Percentiles rank a stretch among this genome's conserved stretches.
These are phyloP conservation scores for Sclerotinia sclerotiorum DNA, from an alignment of 2,329 filamentous ascomycete genomes.

Conservation along the genomic window DNA sequence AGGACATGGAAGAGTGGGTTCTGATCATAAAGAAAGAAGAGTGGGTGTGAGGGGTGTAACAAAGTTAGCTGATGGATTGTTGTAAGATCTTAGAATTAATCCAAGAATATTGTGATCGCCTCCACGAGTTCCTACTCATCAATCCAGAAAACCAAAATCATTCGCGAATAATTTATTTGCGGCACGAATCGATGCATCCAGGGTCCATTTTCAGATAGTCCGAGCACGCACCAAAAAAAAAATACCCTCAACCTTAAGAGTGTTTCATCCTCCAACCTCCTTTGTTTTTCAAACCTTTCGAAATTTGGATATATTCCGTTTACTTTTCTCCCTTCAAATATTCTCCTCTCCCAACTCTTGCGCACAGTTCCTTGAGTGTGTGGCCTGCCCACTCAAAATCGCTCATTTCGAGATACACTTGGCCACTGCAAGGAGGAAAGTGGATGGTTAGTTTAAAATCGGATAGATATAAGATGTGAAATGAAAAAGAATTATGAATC, in stretches of 20 bases:
- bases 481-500: neutral
- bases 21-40: too few species aligned
- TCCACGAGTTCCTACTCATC: too few species aligned
- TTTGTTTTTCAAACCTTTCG: neutral
- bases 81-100: too few species aligned
- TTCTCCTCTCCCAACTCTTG: constrained; percentile 48
- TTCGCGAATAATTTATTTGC: neutral
- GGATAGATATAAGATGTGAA: neutral
- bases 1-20: too few species aligned
- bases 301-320: neutral
- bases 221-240: constrained; percentile 6
- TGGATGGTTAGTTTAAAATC: neutral
- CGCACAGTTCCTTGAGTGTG: constrained; percentile 48
- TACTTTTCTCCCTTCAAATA: constrained; percentile 25
- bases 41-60: too few species aligned
- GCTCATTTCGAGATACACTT: constrained; percentile 76
- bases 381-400: constrained; percentile 73
- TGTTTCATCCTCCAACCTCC: constrained; percentile 12
- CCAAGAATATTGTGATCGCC: too few species aligned
- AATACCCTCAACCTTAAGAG: neutral
- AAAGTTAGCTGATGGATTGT: too few species aligned
- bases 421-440: constrained; percentile 56
- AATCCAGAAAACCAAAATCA: too few species aligned
- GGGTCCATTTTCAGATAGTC: neutral
- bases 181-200: neutral